These are phyloP conservation scores for Piper betle DNA, from an alignment of 164 flowering plant species.

Conservation along the genomic window DNA sequence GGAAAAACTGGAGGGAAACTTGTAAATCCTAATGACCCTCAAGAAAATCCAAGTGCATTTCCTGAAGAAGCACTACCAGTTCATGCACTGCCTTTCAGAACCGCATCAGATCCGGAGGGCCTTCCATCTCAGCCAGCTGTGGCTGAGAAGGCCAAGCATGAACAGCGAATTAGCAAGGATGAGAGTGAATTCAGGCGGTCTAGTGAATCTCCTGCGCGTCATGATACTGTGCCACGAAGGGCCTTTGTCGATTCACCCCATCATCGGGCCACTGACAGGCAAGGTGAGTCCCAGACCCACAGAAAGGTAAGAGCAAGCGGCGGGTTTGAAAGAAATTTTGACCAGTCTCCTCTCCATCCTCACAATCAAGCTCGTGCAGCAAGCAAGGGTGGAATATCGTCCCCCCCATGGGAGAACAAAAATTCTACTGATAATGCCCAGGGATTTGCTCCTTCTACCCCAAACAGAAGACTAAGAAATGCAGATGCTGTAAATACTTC, in stretches of 20 bases:
- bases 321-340: slow-evolving; percentile 30
- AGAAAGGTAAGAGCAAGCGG: slow-evolving; percentile 17
- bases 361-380: slow-evolving; percentile 20
- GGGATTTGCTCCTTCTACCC: slow-evolving; percentile 30
- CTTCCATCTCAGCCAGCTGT: slow-evolving; percentile 10
- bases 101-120: slow-evolving; percentile 15
- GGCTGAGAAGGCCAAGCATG: slow-evolving; percentile 16
- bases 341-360: slow-evolving; percentile 33
- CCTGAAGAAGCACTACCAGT: slow-evolving; percentile 15
- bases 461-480: slow-evolving; percentile 30
- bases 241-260: slow-evolving; percentile 12
- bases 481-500: slow-evolving; percentile 27
- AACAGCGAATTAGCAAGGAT: slow-evolving; percentile 30
- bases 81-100: slow-evolving; percentile 11
- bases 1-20: slow-evolving; percentile 37
- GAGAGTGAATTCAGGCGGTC: slow-evolving; percentile 24
- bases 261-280: slow-evolving; percentile 3
- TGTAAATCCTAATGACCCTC: slow-evolving; percentile 71
- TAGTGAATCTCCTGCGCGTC: slow-evolving; percentile 21
- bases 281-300: slow-evolving; percentile 6
- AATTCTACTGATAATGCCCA: slow-evolving; percentile 26
- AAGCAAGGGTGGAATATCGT: slow-evolving; percentile 23
- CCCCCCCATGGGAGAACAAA: slow-evolving; percentile 39
- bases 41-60: slow-evolving; percentile 43
- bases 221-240: slow-evolving; percentile 10